Base-by-base conservation (phyloP, 1,139 yeast genomes). In the Yamadazyma dushanensis region DNA sequence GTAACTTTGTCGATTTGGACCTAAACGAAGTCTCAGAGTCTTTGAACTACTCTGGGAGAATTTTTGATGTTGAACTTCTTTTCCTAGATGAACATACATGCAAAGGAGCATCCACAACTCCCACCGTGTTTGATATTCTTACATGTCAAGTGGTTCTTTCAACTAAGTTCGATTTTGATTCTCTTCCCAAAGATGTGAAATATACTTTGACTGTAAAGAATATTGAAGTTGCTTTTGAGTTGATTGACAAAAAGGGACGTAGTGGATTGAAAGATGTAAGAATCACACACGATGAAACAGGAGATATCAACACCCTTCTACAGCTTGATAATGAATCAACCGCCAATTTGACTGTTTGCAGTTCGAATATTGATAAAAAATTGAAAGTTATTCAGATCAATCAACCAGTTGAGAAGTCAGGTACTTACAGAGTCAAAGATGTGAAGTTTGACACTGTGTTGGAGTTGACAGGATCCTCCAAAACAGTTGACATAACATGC, bases 351-450 rank as follows among this genome's bases (percentile, higher is more conserved):
- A 16, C 16, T 7, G 5, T 32, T n/a, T 17, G 10, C 17, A n/a
- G n/a, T 16, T 16, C 14, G 19, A 3, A 20, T 8, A 9, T 22
- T 18, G 14, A 16, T 14, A 3, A 10, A 8, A 26, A 20, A 4
- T 15, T 15, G 16, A 21, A 32, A 13, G 42, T 57, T 0, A 19
- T 65, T n/a, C 58, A 62, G 31, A 51, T 59, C 35, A 29, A 39
- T 3, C 65, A 61, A 36, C 28, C 26, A 3, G 57, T 52, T 3
- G 47, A 47, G 4, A 51, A 44, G 29, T 46, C 66, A 0, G 70
- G 70, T 1, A 31, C 33, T 9, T 55, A 50, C 36, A 42, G 41
- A 23, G 44, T 65, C 8, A 47, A 50, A 16, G 35, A 45, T 0
- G 34, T 63, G 2, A 45, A 43, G 17, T 26, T 59, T 18, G 41